Evolutionary conservation across 1,139 yeast species (phyloP), one percentile per base, ranked within the genome.

Genomic region (Debaryomyces udenii): DNA sequence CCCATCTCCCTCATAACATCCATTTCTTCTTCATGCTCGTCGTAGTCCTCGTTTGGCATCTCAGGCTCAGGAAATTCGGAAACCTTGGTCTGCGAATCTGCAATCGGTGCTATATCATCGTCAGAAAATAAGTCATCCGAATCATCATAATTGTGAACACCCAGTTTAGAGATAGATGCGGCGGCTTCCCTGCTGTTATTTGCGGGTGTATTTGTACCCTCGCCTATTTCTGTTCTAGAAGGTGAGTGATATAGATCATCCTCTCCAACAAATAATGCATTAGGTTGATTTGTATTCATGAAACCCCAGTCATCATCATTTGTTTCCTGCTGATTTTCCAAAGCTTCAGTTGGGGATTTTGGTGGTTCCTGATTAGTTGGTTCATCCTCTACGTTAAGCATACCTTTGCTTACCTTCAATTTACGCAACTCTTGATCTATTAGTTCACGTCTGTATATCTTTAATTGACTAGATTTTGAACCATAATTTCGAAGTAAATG

Each of bases 1-100:
- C 64, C 72, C 56, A 65, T 60, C 44, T 70, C 73, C 45, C 71
- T 61, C 75, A 72, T 67, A 10, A 69, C 47, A 26, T 64, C 72
- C 47, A 66, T 43, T 31, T 68, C 74, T 40, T 58, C 57, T 18
- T 60, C 64, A 33, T 50, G 49, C 9, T 64, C 57, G 16, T 55
- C 61, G n/a, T 48, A 44, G 31, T 47, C 46, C 27, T 50, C 55
- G 23, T 47, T 44, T 16, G 51, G 51, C 15, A 26, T 31, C 17
- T 50, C 55, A 24, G 45, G 51, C 17, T 13, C 27, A 3, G 38
- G 30, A 20, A 28, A 26, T 7, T 18, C 27, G 28, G n/a, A 35
- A 23, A 6, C 18, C 34, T 23, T 32, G 5, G 37, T n/a, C 18
- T 31, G 24, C 17, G 20, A 10, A 3, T 20, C 28, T 9, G 23